phyloP scores from a whole-genome alignment of 202 grass and related monocot species.

The Schoenoplectus tabernaemontani region DNA sequence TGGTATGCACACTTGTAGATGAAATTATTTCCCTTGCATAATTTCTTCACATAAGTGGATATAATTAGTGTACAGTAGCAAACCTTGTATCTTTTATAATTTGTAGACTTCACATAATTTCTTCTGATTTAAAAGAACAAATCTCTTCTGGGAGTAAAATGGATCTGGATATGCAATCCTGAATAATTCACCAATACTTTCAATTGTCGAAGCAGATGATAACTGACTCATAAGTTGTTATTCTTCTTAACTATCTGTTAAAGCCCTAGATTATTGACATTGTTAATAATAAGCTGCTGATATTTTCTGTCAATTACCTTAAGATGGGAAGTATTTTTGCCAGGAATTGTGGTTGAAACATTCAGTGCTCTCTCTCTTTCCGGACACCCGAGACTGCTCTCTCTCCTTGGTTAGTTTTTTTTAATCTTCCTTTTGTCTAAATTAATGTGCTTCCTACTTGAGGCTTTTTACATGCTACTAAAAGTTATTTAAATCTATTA shows the following conservation, averaged over 20 bases:
- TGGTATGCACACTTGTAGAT: constrained; percentile 38
- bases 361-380: constrained; percentile 56
- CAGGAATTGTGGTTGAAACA: constrained; percentile 95
- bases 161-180: not conserved
- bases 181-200: not conserved
- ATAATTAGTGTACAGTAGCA: not conserved
- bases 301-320: constrained; percentile 20
- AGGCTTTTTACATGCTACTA: not conserved
- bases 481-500: not conserved
- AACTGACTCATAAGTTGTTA: not conserved
- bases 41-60: not conserved
- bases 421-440: constrained; percentile 16
- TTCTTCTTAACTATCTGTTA: not conserved
- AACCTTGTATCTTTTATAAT: not conserved
- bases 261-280: not conserved
- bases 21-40: not conserved
- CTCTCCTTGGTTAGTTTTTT: constrained; percentile 61
- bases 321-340: constrained; percentile 39
- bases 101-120: not conserved
- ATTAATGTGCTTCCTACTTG: not conserved
- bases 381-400: constrained; percentile 70
- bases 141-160: not conserved
- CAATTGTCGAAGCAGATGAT: not conserved
- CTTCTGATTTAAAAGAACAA: not conserved
- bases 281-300: constrained; percentile 5